A percentile compares a stretch with the other conserved stretches of the same genome.
phyloP scores from a whole-genome alignment of 257 asterid genomes.

The Asclepias syriaca region DNA sequence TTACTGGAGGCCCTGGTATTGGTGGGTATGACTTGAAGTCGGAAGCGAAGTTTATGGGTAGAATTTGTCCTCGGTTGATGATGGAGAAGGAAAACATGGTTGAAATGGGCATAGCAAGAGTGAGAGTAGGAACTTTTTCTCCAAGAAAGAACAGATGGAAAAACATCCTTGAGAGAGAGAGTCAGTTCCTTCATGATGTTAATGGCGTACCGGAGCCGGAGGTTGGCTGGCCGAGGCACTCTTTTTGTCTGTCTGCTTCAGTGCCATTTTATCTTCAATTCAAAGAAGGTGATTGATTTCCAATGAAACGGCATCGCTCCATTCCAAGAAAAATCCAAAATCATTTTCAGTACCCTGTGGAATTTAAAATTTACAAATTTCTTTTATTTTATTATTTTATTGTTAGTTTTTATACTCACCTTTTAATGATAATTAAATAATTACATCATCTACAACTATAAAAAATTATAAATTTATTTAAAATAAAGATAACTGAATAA shows the following conservation, averaged over 20 bases:
- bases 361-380: no score
- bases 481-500: no score
- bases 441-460: no score
- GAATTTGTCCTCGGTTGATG: constrained; percentile 10
- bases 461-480: no score
- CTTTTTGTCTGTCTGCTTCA: neutral
- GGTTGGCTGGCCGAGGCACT: neutral
- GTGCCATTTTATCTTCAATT: neutral
- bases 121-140: neutral
- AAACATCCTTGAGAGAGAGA: constrained; percentile 7
- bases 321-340: no score
- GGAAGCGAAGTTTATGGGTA: neutral
- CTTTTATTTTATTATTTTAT: no score
- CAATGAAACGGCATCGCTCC: no score
- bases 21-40: neutral
- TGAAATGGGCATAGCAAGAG: neutral
- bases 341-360: no score
- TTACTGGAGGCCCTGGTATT: neutral
- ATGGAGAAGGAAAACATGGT: neutral
- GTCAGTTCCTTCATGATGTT: constrained; percentile 5
- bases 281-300: no score
- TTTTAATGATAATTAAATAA: no score
- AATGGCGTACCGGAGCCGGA: neutral
- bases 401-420: no score
- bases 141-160: neutral